Base-by-base conservation (phyloP, 148 eudicot species). In the Gaultheria prostrata region DNA sequence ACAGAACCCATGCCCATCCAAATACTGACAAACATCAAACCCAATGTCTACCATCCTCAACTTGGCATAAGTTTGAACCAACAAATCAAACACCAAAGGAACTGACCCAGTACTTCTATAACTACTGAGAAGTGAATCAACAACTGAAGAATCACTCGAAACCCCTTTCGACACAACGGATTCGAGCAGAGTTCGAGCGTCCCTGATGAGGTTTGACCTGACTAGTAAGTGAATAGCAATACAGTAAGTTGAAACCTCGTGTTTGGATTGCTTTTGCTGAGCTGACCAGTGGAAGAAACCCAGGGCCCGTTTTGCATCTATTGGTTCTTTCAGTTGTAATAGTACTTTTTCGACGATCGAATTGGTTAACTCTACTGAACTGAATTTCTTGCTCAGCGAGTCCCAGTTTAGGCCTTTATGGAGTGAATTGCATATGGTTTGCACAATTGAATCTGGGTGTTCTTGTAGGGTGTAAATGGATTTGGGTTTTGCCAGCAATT, bases 201-300 rank as follows among this genome's bases (percentile, higher is more conserved):
- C 98, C 49, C 86, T 91, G 59, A 86, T 79, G 35, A 92, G 92
- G 69, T 90, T 89, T 8, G 92, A 92, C 46, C 88, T 83, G 0
- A 82, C 91, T 56, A 91, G 78, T 72, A 96, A 87, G 88, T 96
- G 98, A 73, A 96, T 86, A 6, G 85, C 82, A 13, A 96, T 82
- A 74, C 92, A 91, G 80, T 96, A 96, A 59, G 79, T 83, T 50
- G 85, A 85, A 79, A 89, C 77, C 70, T 86, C 88, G 80, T 94
- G 97, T 65, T 81, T 63, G 59, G 83, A 49, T 15, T 89, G 86
- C 86, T 78, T 86, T 51, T 61, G 77, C 35, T 86, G 90, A 0
- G 98, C 88, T 77, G 92, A 90, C 98, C 98, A 96, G 83, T 94
- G 98, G 82, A 94, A 96, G 83, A 96, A 96, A 77, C 81, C 87